These are phyloP conservation scores for Monilinia polystroma DNA, from an alignment of 2,329 filamentous ascomycete genomes.

Conservation along the genomic window DNA sequence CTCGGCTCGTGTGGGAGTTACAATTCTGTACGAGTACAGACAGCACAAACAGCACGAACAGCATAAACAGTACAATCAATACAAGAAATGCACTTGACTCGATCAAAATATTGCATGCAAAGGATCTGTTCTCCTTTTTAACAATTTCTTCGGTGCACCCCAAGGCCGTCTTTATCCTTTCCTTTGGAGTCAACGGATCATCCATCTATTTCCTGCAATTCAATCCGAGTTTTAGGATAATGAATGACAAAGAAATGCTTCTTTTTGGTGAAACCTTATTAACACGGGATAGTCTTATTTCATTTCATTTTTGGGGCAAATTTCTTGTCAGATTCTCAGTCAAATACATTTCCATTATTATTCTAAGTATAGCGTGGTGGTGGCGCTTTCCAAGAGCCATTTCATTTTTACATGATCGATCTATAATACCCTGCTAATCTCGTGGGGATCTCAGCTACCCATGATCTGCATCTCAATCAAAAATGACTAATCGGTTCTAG, in stretches of 20 bases:
- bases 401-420: conserved; percentile 8
- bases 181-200: neutral
- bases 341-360: neutral
- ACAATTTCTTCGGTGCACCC: neutral
- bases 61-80: neutral
- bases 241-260: neutral
- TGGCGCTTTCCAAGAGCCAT: neutral
- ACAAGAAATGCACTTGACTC: neutral
- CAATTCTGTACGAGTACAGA: neutral
- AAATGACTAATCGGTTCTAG: neutral
- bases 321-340: conserved; percentile 1
- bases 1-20: conserved; percentile 8
- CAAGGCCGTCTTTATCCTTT: neutral
- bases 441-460: neutral
- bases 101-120: neutral
- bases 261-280: conserved; percentile 7
- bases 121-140: neutral
- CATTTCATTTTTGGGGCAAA: neutral
- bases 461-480: neutral
- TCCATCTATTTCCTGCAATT: neutral
- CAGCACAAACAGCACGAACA: neutral
- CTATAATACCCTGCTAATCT: conserved; percentile 12
- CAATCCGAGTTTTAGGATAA: neutral
- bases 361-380: neutral
- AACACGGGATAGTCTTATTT: conserved; percentile 1